Base-by-base conservation (phyloP, 768 basidiomycete species). In the Pulveroboletus frians region DNA sequence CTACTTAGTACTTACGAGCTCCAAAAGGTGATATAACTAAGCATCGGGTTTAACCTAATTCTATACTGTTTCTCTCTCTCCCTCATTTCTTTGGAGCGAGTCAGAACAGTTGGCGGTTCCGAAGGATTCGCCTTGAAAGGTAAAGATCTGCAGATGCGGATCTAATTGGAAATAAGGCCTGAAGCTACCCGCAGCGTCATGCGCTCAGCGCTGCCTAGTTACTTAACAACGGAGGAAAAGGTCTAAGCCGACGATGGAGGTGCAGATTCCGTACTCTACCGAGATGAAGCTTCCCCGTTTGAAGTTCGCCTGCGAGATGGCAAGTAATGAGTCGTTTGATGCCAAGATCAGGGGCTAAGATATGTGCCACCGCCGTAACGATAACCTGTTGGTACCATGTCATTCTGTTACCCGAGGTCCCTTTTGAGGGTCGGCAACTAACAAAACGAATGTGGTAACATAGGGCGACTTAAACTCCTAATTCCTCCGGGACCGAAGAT, bases 11-110 rank as follows among this genome's bases (percentile, higher is more conserved):
- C 8, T 32, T 37, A 30, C 50, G 38, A 43, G 34, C 38, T 42
- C 40, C 17, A 4, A 43, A 37, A 35, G 45, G 44, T 53, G 50
- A 47, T 47, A 29, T 40, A 14, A 17, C 42, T 30, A 5, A 38
- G 39, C 47, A 5, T 38, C 39, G 20, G 34, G 31, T 26, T 46
- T 52, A 18, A 52, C 40, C 27, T n/a, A 39, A 38, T 38, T n/a
- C 37, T 7, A 9, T 49, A 6, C 9, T 26, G 4, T 26, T 6
- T 26, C 23, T 26, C 23, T 26, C 23, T 23, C 23, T 26, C 23
- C 5, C 23, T 26, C 23, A 26, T 40, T 27, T 15, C 39, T 4
- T 39, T 31, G 26, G 10, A 23, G 10, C n/a, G 26, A 11, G n/a
- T 23, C 27, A 3, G 26, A 6, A 20, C 20, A 15, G 9, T 2